These are phyloP conservation scores for Penicillium goetzii DNA, from an alignment of 495 filamentous ascomycete species.

Conservation along the genomic window DNA sequence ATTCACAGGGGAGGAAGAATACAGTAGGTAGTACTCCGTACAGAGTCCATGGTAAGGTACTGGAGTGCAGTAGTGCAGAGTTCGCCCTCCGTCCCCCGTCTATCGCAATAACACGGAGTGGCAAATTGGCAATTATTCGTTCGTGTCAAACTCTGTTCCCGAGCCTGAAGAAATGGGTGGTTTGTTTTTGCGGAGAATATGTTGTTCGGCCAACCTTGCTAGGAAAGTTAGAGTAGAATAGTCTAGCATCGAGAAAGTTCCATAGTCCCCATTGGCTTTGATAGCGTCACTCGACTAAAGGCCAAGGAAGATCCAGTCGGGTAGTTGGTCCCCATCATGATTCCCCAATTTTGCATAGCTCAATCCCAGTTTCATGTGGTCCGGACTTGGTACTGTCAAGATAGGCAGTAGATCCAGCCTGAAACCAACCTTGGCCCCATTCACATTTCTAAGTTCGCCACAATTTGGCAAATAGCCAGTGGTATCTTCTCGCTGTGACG, in stretches of 20 bases:
- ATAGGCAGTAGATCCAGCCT: constrained; percentile 31
- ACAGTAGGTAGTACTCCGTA: not conserved
- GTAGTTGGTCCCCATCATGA: not conserved
- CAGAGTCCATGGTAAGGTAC: no score
- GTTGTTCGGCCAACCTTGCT: not conserved
- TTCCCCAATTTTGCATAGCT: constrained; percentile 9
- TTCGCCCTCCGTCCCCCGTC: not conserved
- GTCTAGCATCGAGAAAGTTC: constrained; percentile 23
- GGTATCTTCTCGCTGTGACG: not conserved
- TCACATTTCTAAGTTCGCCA: constrained; percentile 19
- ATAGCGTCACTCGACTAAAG: constrained; percentile 3
- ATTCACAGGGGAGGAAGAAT: not conserved
- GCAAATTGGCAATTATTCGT: not conserved
- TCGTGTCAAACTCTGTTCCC: constrained; percentile 5
- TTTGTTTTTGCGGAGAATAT: constrained; percentile 7
- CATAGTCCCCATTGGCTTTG: constrained; percentile 23
- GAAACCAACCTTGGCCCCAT: constrained; percentile 5
- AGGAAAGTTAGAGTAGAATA: not conserved
- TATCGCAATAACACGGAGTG: not conserved
- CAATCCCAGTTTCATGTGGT: not conserved
- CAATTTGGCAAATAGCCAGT: constrained; percentile 7
- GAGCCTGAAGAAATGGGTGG: constrained; percentile 17
- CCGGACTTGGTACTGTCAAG: not conserved
- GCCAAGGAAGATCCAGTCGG: not conserved
- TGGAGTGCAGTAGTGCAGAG: not conserved